phyloP scores from a whole-genome alignment of 805 yeast species.

The Starmerella potacharoeniae region DNA sequence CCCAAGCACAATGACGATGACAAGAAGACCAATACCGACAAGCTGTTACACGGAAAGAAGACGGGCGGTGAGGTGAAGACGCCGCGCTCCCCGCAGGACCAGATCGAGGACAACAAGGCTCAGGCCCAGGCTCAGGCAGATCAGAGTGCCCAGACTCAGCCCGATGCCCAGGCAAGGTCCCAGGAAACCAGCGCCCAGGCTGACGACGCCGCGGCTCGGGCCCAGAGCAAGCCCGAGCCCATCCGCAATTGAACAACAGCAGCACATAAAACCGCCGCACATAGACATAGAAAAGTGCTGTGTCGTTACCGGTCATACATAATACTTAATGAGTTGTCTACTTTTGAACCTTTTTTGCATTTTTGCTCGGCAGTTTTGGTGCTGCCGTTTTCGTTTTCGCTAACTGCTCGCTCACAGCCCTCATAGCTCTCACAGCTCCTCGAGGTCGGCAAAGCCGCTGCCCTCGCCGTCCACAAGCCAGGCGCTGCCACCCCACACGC shows the following conservation, averaged over 20 bases:
- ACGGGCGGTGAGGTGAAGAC: neutral
- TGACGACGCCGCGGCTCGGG: neutral
- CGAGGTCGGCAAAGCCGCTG: conserved; percentile 23
- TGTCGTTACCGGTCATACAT: neutral
- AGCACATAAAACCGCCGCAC: neutral
- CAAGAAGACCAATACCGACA: neutral
- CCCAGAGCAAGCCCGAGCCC: neutral
- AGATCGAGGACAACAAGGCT: too few species aligned
- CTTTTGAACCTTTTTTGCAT: too few species aligned
- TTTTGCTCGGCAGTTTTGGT: too few species aligned
- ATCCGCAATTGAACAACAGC: neutral
- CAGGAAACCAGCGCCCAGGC: neutral
- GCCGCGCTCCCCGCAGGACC: too few species aligned
- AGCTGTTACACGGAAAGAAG: neutral
- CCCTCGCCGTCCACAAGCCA: conserved; percentile 33
- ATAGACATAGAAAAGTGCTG: neutral
- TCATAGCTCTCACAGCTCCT: conserved; percentile 14
- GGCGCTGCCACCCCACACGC: conserved; percentile 51
- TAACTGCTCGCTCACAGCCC: too few species aligned
- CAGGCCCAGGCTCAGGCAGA: neutral
- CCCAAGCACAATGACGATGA: neutral
- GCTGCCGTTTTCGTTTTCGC: neutral
- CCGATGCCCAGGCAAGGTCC: neutral
- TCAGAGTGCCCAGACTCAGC: neutral
- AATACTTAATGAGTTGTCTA: neutral